Conservation (phyloP, 306 rosid genomes). For the Rosa chinensis region DNA sequence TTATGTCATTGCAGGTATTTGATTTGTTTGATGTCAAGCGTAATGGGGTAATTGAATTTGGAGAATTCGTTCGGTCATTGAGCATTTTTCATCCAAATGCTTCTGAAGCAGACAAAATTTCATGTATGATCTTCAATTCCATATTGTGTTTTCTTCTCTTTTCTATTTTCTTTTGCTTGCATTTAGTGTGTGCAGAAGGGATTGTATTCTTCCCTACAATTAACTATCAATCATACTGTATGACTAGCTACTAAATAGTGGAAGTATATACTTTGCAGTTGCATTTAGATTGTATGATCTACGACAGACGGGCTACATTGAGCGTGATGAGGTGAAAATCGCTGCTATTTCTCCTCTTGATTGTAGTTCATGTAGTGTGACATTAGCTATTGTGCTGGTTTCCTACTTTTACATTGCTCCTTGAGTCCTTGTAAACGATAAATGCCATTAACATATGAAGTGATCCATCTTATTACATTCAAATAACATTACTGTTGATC, state of each 20-base stretch:
- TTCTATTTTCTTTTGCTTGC: not conserved
- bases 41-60: conserved; percentile 70
- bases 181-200: not conserved
- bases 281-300: conserved; percentile 77
- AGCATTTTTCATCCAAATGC: conserved; percentile 72
- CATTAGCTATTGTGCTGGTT: not conserved
- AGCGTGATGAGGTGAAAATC: conserved; percentile 45
- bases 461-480: not conserved
- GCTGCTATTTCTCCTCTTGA: not conserved
- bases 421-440: not conserved
- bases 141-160: not conserved
- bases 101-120: conserved; percentile 52
- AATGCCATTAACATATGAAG: not conserved
- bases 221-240: not conserved
- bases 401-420: not conserved
- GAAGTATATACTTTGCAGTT: conserved; percentile 41
- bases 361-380: not conserved
- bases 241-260: conserved; percentile 4
- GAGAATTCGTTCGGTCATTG: conserved; percentile 74
- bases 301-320: conserved; percentile 60
- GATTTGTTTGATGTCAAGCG: conserved; percentile 68
- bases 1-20: conserved; percentile 50
- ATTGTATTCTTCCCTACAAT: not conserved
- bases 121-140: conserved; percentile 42
- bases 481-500: not conserved